These are phyloP conservation scores for Saccharomycopsis fibuligera DNA, from an alignment of 805 yeast genomes.

Conservation along the genomic window DNA sequence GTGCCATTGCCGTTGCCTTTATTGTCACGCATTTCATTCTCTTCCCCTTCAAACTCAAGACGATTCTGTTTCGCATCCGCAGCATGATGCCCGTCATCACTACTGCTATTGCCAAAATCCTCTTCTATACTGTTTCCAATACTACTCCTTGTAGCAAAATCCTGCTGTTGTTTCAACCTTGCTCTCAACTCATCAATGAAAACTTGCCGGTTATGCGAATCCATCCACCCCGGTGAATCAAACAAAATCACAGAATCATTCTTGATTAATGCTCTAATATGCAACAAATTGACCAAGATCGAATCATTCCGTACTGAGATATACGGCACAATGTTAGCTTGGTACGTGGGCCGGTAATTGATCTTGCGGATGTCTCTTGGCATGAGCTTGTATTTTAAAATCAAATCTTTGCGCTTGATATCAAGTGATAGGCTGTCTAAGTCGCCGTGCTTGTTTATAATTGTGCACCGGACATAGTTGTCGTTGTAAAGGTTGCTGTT, in stretches of 20 bases:
- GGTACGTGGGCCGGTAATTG: slow-evolving; percentile 42
- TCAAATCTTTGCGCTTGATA: slow-evolving; percentile 65
- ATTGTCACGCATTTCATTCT: no score
- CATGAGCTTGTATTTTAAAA: slow-evolving; percentile 65
- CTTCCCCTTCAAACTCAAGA: not conserved
- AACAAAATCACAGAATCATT: slow-evolving; percentile 75
- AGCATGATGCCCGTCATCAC: not conserved
- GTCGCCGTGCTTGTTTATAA: slow-evolving; percentile 65
- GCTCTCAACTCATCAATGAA: slow-evolving; percentile 81
- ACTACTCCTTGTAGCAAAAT: no score
- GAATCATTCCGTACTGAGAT: slow-evolving; percentile 76
- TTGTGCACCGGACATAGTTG: slow-evolving; percentile 48
- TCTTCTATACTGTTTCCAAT: no score
- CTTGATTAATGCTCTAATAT: slow-evolving; percentile 85
- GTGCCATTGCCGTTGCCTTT: no score
- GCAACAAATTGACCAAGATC: slow-evolving; percentile 74
- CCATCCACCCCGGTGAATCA: slow-evolving; percentile 58
- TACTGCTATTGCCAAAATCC: no score
- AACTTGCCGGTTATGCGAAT: slow-evolving; percentile 55
- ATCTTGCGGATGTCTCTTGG: slow-evolving; percentile 86
- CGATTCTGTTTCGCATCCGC: not conserved
- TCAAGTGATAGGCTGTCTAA: slow-evolving; percentile 64
- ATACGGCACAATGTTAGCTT: slow-evolving; percentile 82
- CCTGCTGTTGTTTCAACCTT: slow-evolving; percentile 48
- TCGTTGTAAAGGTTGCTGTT: slow-evolving; percentile 1